These are phyloP conservation scores for Saprolegnia diclina DNA, from an alignment of 352 stramenopile species.

Conservation along the genomic window DNA sequence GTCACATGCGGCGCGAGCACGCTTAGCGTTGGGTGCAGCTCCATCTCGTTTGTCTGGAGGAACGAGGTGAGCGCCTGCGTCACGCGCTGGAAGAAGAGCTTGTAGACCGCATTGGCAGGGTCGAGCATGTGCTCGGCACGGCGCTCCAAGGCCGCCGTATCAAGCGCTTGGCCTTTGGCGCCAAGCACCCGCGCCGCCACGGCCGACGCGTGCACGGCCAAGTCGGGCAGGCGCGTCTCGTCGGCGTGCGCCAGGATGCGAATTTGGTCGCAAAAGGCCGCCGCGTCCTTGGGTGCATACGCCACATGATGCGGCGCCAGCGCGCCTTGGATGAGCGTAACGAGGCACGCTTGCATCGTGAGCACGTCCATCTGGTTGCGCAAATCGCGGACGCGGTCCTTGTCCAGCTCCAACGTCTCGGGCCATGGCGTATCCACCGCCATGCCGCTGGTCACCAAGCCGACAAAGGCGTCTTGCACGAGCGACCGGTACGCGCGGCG, in stretches of 20 bases:
- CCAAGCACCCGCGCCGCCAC: constrained; percentile 31
- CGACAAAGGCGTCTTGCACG: constrained; percentile 40
- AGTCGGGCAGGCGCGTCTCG: constrained; percentile 42
- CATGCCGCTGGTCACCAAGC: constrained; percentile 48
- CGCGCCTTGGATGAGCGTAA: constrained; percentile 60
- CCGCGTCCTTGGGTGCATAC: not conserved
- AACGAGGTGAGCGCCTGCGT: constrained; percentile 31
- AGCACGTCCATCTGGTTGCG: constrained; percentile 56
- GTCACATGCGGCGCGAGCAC: constrained; percentile 45
- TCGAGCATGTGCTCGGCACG: constrained; percentile 43
- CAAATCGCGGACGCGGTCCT: constrained; percentile 44
- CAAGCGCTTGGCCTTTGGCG: constrained; percentile 2
- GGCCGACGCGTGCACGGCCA: constrained; percentile 47
- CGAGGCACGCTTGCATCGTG: constrained; percentile 46
- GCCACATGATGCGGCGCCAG: constrained; percentile 30
- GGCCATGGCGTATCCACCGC: constrained; percentile 45
- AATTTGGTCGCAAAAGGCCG: constrained; percentile 26
- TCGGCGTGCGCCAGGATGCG: constrained; percentile 40
- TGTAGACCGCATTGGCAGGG: constrained; percentile 49
- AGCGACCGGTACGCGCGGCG: constrained; percentile 42
- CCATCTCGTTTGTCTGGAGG: constrained; percentile 27
- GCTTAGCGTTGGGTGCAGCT: constrained; percentile 47
- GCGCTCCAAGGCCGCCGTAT: constrained; percentile 39
- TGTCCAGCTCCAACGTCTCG: constrained; percentile 58
- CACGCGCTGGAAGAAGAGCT: constrained; percentile 47